Conservation (phyloP, 768 basidiomycete species). For the Lentinus tigrinus region DNA sequence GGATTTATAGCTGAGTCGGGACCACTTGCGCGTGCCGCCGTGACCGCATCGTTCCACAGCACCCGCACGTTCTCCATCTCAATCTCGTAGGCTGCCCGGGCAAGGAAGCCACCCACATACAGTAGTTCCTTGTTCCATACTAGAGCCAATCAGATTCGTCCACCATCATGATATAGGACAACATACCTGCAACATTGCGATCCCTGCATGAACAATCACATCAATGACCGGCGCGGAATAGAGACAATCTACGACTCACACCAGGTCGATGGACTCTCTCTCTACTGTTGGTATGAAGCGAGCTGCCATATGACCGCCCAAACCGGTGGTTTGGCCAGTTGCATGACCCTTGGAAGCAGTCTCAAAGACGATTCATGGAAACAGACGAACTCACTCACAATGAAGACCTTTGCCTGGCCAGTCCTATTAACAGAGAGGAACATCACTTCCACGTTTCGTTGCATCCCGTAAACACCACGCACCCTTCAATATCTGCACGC, state of each 20-base stretch:
- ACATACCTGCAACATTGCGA: slow-evolving; percentile 72
- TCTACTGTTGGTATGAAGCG: slow-evolving; percentile 96
- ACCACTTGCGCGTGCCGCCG: slow-evolving; percentile 27
- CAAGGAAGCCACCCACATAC: slow-evolving; percentile 78
- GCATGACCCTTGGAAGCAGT: slow-evolving; percentile 68
- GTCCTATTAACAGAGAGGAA: slow-evolving; percentile 36
- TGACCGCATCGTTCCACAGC: slow-evolving; percentile 54
- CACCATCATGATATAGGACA: too few relatives aligned
- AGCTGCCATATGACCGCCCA: slow-evolving; percentile 66
- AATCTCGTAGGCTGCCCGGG: slow-evolving; percentile 80
- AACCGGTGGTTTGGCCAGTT: slow-evolving; percentile 89
- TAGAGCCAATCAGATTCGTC: slow-evolving; percentile 25
- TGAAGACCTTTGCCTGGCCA: slow-evolving; percentile 79
- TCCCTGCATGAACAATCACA: slow-evolving; percentile 47
- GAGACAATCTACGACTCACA: slow-evolving; percentile 46
- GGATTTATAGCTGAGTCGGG: slow-evolving; percentile 9
- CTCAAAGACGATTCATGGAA: neutral
- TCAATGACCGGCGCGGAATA: neutral
- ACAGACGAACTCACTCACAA: slow-evolving; percentile 44
- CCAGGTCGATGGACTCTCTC: slow-evolving; percentile 87
- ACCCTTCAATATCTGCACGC: slow-evolving; percentile 85
- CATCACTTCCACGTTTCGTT: neutral
- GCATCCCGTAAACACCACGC: slow-evolving; percentile 19
- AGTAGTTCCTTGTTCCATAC: slow-evolving; percentile 93
- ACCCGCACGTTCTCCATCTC: slow-evolving; percentile 63